Percentiles rank a stretch among this genome's conserved stretches.
phyloP scores from a whole-genome alignment of 2,329 filamentous ascomycete genomes.

The Graphiopsis chlorocephala region DNA sequence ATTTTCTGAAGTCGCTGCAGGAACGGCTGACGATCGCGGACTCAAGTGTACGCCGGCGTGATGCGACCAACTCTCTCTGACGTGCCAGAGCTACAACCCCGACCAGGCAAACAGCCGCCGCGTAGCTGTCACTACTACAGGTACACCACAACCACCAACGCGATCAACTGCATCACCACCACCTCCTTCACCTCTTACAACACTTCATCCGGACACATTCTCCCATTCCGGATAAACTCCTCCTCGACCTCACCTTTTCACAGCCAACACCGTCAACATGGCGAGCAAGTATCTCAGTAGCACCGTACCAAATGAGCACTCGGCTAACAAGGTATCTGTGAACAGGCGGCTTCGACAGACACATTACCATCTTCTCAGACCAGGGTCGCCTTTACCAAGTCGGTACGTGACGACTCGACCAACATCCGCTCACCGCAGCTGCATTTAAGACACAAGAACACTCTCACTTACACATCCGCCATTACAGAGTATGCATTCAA shows the following conservation, averaged over 20 bases:
- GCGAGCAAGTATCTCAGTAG: slow-evolving; percentile 11
- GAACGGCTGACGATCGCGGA: slow-evolving; percentile 1
- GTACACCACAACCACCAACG: neutral
- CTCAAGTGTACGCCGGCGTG: neutral
- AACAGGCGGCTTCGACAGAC: slow-evolving; percentile 87
- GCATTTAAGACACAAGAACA: neutral
- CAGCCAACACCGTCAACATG: slow-evolving; percentile 13
- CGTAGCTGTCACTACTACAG: neutral
- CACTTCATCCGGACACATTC: neutral
- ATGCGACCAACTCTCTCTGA: neutral
- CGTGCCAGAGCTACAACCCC: slow-evolving; percentile 1
- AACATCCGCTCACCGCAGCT: neutral
- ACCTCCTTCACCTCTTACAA: neutral
- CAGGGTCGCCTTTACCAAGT: slow-evolving; percentile 99
- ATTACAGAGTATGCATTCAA: slow-evolving; percentile 97
- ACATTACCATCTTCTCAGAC: slow-evolving; percentile 99
- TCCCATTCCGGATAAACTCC: neutral
- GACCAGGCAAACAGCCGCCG: slow-evolving; percentile 5
- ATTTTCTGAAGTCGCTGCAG: slow-evolving; percentile 15
- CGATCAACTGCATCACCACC: neutral
- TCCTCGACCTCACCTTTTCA: neutral
- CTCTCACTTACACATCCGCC: slow-evolving; percentile 22
- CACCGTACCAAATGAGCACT: neutral
- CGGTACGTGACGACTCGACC: slow-evolving; percentile 62
- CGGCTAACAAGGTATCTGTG: slow-evolving; percentile 2